These are phyloP conservation scores for Entomophthora muscae DNA, from an alignment of 371 early-diverging fungal species.

Conservation along the genomic window DNA sequence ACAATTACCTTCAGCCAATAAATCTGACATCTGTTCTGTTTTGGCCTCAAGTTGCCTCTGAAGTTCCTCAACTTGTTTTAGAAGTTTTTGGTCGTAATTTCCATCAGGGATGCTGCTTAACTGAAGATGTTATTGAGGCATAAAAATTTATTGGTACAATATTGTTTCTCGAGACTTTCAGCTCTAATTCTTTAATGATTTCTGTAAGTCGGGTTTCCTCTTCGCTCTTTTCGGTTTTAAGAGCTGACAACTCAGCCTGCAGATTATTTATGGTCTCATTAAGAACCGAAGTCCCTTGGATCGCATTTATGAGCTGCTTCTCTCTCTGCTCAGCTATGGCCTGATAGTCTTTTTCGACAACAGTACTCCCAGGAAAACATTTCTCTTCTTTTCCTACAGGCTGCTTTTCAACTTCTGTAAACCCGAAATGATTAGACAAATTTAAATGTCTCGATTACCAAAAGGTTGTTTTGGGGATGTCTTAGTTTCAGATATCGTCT, in stretches of 20 bases:
- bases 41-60: conserved; percentile 28
- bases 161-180: neutral
- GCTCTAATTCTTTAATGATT: neutral
- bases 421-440: too few relatives aligned
- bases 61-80: conserved; percentile 26
- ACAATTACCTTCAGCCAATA: conserved; percentile 46
- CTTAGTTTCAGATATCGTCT: too few relatives aligned
- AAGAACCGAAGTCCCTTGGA: neutral
- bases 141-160: too few relatives aligned
- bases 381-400: too few relatives aligned
- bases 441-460: too few relatives aligned
- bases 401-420: too few relatives aligned
- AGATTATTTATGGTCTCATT: conserved; percentile 1
- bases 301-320: conserved; percentile 1
- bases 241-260: neutral
- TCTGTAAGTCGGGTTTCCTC: neutral
- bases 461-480: too few relatives aligned
- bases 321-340: conserved; percentile 5
- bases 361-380: too few relatives aligned
- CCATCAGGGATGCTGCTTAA: neutral
- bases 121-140: too few relatives aligned
- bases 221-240: neutral
- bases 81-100: conserved; percentile 12
- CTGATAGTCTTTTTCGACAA: neutral
- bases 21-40: conserved; percentile 38